These are phyloP conservation scores for Tylopilus sp. DNA, from an alignment of 768 basidiomycete species.

Conservation along the genomic window DNA sequence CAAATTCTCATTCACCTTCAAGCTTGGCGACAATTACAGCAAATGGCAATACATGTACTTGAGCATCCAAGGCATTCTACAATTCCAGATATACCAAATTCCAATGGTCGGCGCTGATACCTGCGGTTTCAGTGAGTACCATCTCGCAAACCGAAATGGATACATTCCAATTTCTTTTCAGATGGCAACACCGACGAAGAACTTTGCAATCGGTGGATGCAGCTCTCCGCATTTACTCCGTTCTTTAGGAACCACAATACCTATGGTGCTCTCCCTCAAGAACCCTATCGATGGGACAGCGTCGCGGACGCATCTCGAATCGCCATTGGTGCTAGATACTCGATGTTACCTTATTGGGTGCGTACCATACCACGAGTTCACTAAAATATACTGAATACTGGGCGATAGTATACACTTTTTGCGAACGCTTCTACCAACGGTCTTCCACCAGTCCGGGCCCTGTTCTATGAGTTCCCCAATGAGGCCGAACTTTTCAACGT, in stretches of 20 bases:
- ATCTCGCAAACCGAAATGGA: not conserved
- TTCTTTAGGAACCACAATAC: constrained; percentile 82
- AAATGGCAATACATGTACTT: constrained; percentile 70
- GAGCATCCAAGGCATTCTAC: constrained; percentile 71
- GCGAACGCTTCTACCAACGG: constrained; percentile 62
- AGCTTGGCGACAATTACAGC: constrained; percentile 78
- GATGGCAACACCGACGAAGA: constrained; percentile 72
- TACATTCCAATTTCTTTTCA: constrained; percentile 6
- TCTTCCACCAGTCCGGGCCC: constrained; percentile 68
- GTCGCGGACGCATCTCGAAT: constrained; percentile 71
- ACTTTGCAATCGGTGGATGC: constrained; percentile 84
- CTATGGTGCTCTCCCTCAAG: constrained; percentile 65
- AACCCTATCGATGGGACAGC: constrained; percentile 79
- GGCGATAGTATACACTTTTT: constrained; percentile 63
- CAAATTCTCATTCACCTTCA: not conserved
- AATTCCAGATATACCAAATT: constrained; percentile 82
- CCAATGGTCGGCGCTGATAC: constrained; percentile 84
- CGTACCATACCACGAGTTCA: constrained; percentile 17
- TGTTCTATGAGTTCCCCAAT: constrained; percentile 77
- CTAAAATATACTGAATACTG: not conserved
- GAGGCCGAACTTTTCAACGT: constrained; percentile 61
- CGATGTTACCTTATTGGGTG: constrained; percentile 78
- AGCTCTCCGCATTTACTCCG: constrained; percentile 76
- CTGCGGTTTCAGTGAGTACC: constrained; percentile 30
- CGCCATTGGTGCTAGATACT: constrained; percentile 69